Evolutionary conservation across 495 filamentous ascomycete species (phyloP).

Genomic region (Amorphotheca resinae): DNA sequence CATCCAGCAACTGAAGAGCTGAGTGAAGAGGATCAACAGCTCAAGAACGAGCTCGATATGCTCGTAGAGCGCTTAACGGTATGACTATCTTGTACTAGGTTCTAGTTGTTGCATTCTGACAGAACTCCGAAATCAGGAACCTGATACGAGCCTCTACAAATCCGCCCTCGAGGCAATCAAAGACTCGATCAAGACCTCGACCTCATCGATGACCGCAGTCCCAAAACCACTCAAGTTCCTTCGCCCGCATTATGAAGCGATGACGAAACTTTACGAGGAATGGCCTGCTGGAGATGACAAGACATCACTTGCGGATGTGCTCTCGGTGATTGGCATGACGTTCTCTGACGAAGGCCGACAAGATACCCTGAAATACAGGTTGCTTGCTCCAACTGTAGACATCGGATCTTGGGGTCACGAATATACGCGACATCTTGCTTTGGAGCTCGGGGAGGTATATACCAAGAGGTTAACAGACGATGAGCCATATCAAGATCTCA

Average conservation of each 20-base stretch:
- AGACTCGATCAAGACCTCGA: conserved; percentile 95
- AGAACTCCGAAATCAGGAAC: conserved; percentile 48
- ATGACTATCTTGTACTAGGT: conserved; percentile 19
- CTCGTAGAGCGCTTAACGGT: conserved; percentile 90
- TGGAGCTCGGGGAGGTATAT: conserved; percentile 93
- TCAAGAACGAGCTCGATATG: conserved; percentile 98
- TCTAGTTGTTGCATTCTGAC: background rate
- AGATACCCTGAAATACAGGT: conserved; percentile 89
- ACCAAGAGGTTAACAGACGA: conserved; percentile 52
- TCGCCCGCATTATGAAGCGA: conserved; percentile 81
- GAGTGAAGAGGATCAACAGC: conserved; percentile 92
- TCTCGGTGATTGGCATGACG: conserved; percentile 98
- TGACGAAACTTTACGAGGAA: conserved; percentile 74
- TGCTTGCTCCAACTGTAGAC: conserved; percentile 80
- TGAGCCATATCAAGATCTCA: conserved; percentile 55
- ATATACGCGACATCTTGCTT: conserved; percentile 88
- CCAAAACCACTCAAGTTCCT: conserved; percentile 98
- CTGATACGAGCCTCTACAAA: conserved; percentile 77
- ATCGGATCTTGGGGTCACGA: conserved; percentile 97
- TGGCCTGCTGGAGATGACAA: conserved; percentile 79
- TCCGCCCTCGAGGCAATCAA: conserved; percentile 91
- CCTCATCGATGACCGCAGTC: conserved; percentile 97
- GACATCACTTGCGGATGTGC: conserved; percentile 81
- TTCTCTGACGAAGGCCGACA: conserved; percentile 92
- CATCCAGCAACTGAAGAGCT: conserved; percentile 61